Conservation (phyloP, 805 yeast species). For the Saturnispora dispora region DNA sequence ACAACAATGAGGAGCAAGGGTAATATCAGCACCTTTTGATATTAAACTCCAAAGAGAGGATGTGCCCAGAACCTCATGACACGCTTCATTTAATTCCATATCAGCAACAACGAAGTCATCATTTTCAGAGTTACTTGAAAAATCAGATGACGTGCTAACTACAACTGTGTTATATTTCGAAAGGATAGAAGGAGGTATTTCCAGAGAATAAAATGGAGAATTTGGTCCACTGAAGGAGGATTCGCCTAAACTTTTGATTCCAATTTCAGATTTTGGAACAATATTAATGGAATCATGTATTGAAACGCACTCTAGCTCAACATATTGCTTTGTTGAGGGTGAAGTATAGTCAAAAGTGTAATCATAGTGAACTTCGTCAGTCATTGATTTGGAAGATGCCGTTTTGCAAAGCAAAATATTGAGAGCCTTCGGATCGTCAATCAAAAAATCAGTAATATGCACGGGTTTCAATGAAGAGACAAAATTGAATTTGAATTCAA, state of each 20-base stretch:
- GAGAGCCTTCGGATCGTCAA: conserved; percentile 22
- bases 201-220: conserved; percentile 41
- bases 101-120: conserved; percentile 33
- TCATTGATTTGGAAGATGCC: conserved; percentile 14
- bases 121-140: not conserved
- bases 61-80: conserved; percentile 23
- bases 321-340: conserved; percentile 28
- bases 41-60: conserved; percentile 31
- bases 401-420: conserved; percentile 26
- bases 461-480: conserved; percentile 26
- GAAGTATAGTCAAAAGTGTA: conserved; percentile 32
- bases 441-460: conserved; percentile 3
- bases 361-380: conserved; percentile 10
- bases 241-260: conserved; percentile 32
- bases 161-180: conserved; percentile 41
- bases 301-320: conserved; percentile 40
- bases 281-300: conserved; percentile 28
- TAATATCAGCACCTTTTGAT: conserved; percentile 29
- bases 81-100: conserved; percentile 20
- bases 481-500: conserved; percentile 23
- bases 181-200: conserved; percentile 32
- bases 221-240: conserved; percentile 47
- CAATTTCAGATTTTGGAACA: conserved; percentile 44
- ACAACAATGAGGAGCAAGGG: conserved; percentile 36
- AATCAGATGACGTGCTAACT: conserved; percentile 30